Conservation (phyloP, 441 rosid species). For the Adansonia rubrostipa region DNA sequence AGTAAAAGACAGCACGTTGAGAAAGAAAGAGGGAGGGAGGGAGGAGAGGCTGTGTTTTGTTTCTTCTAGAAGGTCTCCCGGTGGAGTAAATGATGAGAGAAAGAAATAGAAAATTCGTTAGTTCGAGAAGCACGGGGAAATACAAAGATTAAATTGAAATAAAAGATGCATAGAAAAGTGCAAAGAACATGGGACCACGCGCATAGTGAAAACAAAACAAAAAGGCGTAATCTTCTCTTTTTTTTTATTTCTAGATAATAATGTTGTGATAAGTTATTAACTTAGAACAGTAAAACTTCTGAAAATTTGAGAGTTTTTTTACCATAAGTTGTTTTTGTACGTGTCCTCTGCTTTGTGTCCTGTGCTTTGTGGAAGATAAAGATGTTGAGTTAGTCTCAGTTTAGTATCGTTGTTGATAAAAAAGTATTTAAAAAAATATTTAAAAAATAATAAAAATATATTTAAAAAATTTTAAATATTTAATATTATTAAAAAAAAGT, state of each 20-base stretch:
- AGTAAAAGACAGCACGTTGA: conserved; percentile 25
- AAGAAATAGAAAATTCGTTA: conserved; percentile 41
- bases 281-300: neutral
- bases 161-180: conserved; percentile 25
- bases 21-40: conserved; percentile 12
- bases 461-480: too few relatives aligned
- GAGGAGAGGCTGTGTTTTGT: conserved; percentile 34
- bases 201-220: conserved; percentile 42
- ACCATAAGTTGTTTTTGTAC: neutral
- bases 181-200: conserved; percentile 33
- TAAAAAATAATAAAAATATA: too few relatives aligned
- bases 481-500: too few relatives aligned
- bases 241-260: conserved; percentile 28
- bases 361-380: neutral
- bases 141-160: conserved; percentile 18
- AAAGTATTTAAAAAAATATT: too few relatives aligned
- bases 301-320: neutral
- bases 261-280: neutral
- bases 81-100: conserved; percentile 48
- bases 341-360: neutral
- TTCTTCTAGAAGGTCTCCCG: conserved; percentile 87
- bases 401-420: too few relatives aligned
- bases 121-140: conserved; percentile 52
- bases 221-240: conserved; percentile 40
- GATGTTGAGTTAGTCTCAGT: too few relatives aligned